These are phyloP conservation scores for Hyaloscypha bicolor DNA, from an alignment of 495 filamentous ascomycete species.

Conservation along the genomic window DNA sequence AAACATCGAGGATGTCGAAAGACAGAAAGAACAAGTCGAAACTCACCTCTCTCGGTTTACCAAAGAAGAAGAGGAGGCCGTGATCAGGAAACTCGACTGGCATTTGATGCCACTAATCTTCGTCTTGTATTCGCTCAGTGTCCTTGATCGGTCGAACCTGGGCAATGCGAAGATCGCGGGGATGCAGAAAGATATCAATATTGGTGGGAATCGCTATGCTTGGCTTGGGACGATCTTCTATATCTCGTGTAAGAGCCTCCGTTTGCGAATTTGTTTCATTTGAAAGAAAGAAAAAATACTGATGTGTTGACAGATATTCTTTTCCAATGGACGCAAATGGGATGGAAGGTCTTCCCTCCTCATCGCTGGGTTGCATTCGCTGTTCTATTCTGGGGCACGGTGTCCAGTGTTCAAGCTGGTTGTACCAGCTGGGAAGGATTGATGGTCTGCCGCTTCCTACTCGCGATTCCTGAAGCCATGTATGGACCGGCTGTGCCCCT, in stretches of 20 bases:
- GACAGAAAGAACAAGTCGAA: background rate
- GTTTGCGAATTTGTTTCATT: background rate
- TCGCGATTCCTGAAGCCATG: slow-evolving; percentile 55
- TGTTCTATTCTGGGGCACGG: slow-evolving; percentile 44
- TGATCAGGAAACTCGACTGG: slow-evolving; percentile 52
- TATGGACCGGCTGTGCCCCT: slow-evolving; percentile 74
- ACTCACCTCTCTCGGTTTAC: slow-evolving; percentile 1
- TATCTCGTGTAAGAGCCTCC: slow-evolving; percentile 22
- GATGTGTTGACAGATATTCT: slow-evolving; percentile 12
- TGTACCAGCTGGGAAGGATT: slow-evolving; percentile 61
- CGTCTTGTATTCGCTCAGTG: slow-evolving; percentile 46
- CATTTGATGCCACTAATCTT: slow-evolving; percentile 53
- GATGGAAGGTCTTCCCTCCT: slow-evolving; percentile 13
- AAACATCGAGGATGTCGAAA: slow-evolving; percentile 16
- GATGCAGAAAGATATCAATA: slow-evolving; percentile 27
- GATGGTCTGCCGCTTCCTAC: slow-evolving; percentile 66
- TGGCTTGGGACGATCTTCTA: slow-evolving; percentile 42
- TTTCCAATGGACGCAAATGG: slow-evolving; percentile 19
- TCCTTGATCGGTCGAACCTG: slow-evolving; percentile 64
- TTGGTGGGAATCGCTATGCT: slow-evolving; percentile 28
- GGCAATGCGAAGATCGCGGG: slow-evolving; percentile 59
- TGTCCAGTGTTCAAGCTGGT: slow-evolving; percentile 60
- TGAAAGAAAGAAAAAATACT: background rate
- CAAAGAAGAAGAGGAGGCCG: slow-evolving; percentile 17
- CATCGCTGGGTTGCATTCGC: slow-evolving; percentile 9